These are phyloP conservation scores for Lasiodiplodia sp. DNA, from an alignment of 2,329 filamentous ascomycete genomes.

Conservation along the genomic window DNA sequence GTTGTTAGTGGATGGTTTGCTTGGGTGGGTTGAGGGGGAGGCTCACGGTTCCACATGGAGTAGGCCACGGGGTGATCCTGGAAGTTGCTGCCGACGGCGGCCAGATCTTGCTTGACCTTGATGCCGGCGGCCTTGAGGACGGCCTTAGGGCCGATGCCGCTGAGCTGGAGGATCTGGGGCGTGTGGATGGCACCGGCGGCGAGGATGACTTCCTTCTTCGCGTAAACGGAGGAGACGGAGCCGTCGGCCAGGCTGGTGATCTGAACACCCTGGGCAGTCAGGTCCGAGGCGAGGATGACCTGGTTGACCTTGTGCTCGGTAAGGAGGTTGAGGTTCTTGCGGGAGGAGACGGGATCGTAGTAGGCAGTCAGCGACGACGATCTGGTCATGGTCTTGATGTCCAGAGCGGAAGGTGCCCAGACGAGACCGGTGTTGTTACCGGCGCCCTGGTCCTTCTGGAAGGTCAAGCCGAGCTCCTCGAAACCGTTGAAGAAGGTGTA, in stretches of 20 bases:
- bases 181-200: conserved; percentile 40
- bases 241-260: conserved; percentile 31
- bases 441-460: conserved; percentile 31
- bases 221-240: conserved; percentile 29
- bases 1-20: neutral
- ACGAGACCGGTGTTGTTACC: conserved; percentile 29
- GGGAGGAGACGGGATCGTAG: conserved; percentile 33
- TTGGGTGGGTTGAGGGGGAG: neutral
- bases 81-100: conserved; percentile 32
- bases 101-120: conserved; percentile 37
- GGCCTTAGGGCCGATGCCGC: conserved; percentile 40
- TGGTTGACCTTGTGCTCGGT: conserved; percentile 31
- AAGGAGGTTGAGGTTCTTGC: conserved; percentile 29
- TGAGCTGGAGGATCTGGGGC: conserved; percentile 40
- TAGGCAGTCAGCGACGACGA: conserved; percentile 24
- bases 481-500: conserved; percentile 30
- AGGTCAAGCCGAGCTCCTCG: conserved; percentile 26
- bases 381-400: conserved; percentile 29
- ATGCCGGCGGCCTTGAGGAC: conserved; percentile 35
- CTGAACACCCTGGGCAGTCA: conserved; percentile 11
- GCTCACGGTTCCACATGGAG: neutral
- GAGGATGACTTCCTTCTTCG: conserved; percentile 38
- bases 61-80: conserved; percentile 31
- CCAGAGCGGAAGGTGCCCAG: conserved; percentile 29
- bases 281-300: conserved; percentile 27